Conservation (phyloP, 192 early-diverging fungal species). For the Anaeromyces robustus region DNA sequence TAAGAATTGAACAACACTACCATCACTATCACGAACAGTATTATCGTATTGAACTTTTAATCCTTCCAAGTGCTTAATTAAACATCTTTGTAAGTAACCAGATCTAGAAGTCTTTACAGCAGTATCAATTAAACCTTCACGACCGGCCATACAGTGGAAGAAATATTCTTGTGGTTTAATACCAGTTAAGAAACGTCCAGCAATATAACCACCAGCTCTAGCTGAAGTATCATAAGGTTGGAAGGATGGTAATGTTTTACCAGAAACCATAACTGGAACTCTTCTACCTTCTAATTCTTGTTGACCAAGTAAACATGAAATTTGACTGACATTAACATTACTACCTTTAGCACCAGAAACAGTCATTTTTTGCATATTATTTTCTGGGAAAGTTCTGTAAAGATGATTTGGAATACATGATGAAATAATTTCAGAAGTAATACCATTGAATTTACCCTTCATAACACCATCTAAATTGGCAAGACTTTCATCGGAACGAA, state of each 20-base stretch:
- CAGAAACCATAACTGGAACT: conserved; percentile 95
- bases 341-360: conserved; percentile 96
- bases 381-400: conserved; percentile 72
- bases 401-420: conserved; percentile 48
- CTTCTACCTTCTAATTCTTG: conserved; percentile 94
- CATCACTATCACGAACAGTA: conserved; percentile 89
- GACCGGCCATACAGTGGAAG: conserved; percentile 96
- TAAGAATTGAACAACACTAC: conserved; percentile 90
- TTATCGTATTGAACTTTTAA: conserved; percentile 90
- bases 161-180: conserved; percentile 82
- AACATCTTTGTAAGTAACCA: conserved; percentile 95
- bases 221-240: conserved; percentile 75
- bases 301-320: conserved; percentile 93
- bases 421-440: conserved; percentile 64
- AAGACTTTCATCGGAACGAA: conserved; percentile 70
- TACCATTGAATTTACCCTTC: conserved; percentile 62
- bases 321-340: conserved; percentile 88
- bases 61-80: conserved; percentile 98
- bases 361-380: conserved; percentile 99
- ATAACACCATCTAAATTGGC: conserved; percentile 77
- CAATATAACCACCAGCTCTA: conserved; percentile 89
- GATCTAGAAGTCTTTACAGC: conserved; percentile 99
- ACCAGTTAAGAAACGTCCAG: conserved; percentile 95
- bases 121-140: conserved; percentile 99
- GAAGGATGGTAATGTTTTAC: conserved; percentile 92